phyloP scores from a whole-genome alignment of 495 filamentous ascomycete genomes.

The Poronia punctata region DNA sequence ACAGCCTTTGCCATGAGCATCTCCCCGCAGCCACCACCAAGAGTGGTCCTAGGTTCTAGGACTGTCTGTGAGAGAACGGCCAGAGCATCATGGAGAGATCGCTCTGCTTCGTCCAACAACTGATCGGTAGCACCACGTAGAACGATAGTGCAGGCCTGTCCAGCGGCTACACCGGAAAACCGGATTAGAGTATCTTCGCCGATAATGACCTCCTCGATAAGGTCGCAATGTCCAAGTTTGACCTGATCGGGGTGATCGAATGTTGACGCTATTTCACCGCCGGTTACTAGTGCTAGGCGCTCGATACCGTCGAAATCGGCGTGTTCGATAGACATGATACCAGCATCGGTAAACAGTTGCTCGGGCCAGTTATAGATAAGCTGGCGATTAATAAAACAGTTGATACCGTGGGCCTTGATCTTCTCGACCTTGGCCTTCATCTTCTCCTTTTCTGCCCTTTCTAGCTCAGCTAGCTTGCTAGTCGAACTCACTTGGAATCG shows the following conservation, averaged over 20 bases:
- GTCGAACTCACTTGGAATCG: constrained; percentile 92
- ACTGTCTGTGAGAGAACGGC: constrained; percentile 97
- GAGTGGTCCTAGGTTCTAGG: constrained; percentile 84
- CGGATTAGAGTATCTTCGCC: constrained; percentile 95
- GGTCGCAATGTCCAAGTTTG: constrained; percentile 88
- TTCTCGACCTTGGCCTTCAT: constrained; percentile 98
- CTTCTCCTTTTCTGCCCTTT: constrained; percentile 97
- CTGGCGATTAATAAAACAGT: constrained; percentile 99
- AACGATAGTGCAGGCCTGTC: constrained; percentile 93
- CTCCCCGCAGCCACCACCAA: constrained; percentile 94
- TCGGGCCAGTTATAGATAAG: constrained; percentile 99
- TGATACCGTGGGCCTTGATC: constrained; percentile 98
- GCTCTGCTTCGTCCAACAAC: constrained; percentile 92
- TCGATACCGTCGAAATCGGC: constrained; percentile 98
- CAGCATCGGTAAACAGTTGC: constrained; percentile 95
- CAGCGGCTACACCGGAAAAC: constrained; percentile 93
- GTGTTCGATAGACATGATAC: constrained; percentile 97
- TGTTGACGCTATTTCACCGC: constrained; percentile 93
- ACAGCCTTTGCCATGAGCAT: constrained; percentile 99
- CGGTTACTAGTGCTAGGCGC: constrained; percentile 87
- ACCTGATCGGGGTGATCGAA: constrained; percentile 97
- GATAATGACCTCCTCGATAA: constrained; percentile 97
- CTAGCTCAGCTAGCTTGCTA: constrained; percentile 90
- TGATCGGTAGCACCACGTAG: constrained; percentile 95
- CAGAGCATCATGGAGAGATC: constrained; percentile 90